These are phyloP conservation scores for Tephrocybe sp. DNA, from an alignment of 768 basidiomycete genomes.

Conservation along the genomic window DNA sequence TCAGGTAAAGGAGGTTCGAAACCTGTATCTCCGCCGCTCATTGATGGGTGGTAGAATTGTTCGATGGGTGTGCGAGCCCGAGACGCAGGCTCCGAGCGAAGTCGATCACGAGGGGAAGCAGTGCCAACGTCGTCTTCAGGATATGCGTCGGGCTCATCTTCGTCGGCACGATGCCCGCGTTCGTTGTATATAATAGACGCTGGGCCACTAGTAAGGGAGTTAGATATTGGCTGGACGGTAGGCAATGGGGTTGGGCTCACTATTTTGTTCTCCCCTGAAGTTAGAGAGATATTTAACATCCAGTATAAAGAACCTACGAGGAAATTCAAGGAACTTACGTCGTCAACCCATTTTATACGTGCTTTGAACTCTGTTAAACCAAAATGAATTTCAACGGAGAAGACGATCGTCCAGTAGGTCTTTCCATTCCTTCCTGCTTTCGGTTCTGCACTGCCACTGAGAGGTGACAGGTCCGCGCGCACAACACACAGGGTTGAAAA, in stretches of 20 bases:
- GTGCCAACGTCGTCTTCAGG: slow-evolving; percentile 59
- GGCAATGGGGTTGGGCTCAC: slow-evolving; percentile 39
- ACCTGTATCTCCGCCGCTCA: slow-evolving; percentile 23
- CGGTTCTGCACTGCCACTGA: slow-evolving; percentile 69
- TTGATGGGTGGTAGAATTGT: slow-evolving; percentile 18
- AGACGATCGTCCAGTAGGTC: slow-evolving; percentile 82
- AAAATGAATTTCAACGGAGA: slow-evolving; percentile 83
- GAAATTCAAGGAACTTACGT: slow-evolving; percentile 44
- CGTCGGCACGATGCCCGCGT: slow-evolving; percentile 69
- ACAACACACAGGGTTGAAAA: slow-evolving; percentile 81
- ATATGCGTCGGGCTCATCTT: slow-evolving; percentile 66
- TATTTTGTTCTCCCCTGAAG: slow-evolving; percentile 72
- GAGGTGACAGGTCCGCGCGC: slow-evolving; percentile 72
- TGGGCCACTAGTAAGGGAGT: slow-evolving; percentile 54
- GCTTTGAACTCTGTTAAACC: slow-evolving; percentile 82
- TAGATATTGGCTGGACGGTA: neutral
- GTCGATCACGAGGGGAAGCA: slow-evolving; percentile 37
- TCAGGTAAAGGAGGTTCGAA: slow-evolving; percentile 15
- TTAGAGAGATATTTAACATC: too few species aligned
- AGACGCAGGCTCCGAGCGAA: slow-evolving; percentile 48
- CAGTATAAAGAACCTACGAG: neutral
- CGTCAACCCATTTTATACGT: slow-evolving; percentile 80
- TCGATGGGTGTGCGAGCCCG: slow-evolving; percentile 48
- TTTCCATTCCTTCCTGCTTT: slow-evolving; percentile 65
- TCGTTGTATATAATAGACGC: slow-evolving; percentile 84